Base-by-base conservation (phyloP, 2,329 filamentous ascomycete genomes). In the Xylariomycetidae sp. region DNA sequence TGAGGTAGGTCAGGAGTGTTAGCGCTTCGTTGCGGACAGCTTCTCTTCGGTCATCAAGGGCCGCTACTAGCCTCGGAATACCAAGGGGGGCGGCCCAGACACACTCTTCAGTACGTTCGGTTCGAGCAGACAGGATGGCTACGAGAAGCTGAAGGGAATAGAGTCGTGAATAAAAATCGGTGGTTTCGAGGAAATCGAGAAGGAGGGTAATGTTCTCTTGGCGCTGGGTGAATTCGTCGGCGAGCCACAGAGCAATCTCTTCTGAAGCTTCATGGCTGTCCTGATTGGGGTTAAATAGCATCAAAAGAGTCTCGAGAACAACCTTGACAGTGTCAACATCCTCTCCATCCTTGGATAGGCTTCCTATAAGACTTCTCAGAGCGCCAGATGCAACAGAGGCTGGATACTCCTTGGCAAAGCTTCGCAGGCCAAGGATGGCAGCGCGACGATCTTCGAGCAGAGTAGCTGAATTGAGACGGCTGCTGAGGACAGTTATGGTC, bases 271-370 rank as follows among this genome's bases (percentile, higher is more conserved):
- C 90, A 19, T 88, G 76, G 70, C 87, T 94, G 55, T 70, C 67
- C 48, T 74, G 69, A 48, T 81, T 81, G 25, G 79, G 78, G 43
- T 63, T 80, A 59, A 97, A 97, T 25, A 98, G 80, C 81, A 94
- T 90, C 57, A 97, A 70, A 51, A 98, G 68, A 27, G 94, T 98
- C 73, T 98, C 92, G 45, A 98, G 72, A 41, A 95, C 85, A 37
- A 94, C 80, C 64, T 96, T 94, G 57, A 94, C 84, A 5, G 94
- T 98, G 60, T 98, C 92, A 37, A 95, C 84, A 72, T 98, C 92
- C 57, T 94, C 87, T 40, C 79, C 80, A 73, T 98, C 92, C 56
- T 88, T 88, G 46, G 79, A 79, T 33, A 98, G 66, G 50, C 85
- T 88, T 10, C 77, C 80, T 46, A 98, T 97, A 36, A 98, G 71